phyloP scores from a whole-genome alignment of 805 yeast genomes.

The Candida xyloterini region DNA sequence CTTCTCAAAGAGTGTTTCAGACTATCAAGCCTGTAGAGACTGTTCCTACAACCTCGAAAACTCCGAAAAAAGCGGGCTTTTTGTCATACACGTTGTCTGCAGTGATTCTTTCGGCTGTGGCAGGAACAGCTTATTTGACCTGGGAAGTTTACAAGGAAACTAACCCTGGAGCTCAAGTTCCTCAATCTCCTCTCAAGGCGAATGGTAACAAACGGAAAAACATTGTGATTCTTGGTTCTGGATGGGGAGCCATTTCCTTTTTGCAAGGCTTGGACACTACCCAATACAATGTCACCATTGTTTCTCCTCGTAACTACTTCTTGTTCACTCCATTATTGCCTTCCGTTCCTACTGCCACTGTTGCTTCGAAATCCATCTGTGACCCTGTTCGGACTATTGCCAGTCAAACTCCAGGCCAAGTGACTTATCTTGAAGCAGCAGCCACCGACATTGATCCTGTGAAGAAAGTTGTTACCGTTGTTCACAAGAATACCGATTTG shows the following conservation, averaged over 20 bases:
- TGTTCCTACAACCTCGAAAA: constrained; percentile 8
- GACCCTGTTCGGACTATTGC: constrained; percentile 88
- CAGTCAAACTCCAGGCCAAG: constrained; percentile 69
- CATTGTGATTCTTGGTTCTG: constrained; percentile 76
- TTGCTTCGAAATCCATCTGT: constrained; percentile 83
- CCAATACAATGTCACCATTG: constrained; percentile 80
- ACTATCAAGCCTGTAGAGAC: constrained; percentile 2
- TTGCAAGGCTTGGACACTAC: constrained; percentile 82
- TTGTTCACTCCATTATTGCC: constrained; percentile 94
- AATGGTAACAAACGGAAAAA: constrained; percentile 63
- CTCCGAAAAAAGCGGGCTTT: constrained; percentile 24
- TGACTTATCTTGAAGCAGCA: constrained; percentile 82
- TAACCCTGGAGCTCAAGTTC: constrained; percentile 55
- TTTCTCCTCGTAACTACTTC: constrained; percentile 92
- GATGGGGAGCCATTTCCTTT: constrained; percentile 90
- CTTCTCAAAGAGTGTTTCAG: constrained; percentile 1
- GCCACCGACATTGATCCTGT: constrained; percentile 80
- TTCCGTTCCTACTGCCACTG: constrained; percentile 89
- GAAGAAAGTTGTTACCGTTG: constrained; percentile 59
- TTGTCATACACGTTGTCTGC: constrained; percentile 44
- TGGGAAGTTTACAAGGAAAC: constrained; percentile 62
- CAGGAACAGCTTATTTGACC: constrained; percentile 54
- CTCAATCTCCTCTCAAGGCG: constrained; percentile 45
- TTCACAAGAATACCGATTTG: constrained; percentile 50
- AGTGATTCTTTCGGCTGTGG: constrained; percentile 46